Evolutionary conservation across 352 stramenopile genomes (phyloP).

Genomic region (Phytophthora tubulina): DNA sequence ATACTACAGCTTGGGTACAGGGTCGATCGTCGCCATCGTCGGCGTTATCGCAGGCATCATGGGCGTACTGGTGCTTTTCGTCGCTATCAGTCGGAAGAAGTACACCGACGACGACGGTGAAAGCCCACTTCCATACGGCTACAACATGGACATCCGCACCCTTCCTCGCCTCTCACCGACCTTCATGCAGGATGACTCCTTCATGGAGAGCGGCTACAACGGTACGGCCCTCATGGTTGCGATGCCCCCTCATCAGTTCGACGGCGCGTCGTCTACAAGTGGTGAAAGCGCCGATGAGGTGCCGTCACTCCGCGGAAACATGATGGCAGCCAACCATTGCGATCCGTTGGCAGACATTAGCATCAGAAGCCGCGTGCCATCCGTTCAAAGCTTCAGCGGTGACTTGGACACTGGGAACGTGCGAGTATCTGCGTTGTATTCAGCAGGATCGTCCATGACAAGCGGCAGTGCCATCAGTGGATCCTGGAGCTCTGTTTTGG

Average conservation of each 20-base stretch:
- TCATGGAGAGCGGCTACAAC: conserved; percentile 38
- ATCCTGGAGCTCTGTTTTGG: conserved; percentile 82
- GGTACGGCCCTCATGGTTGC: conserved; percentile 39
- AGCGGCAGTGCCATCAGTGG: conserved; percentile 61
- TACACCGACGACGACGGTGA: conserved; percentile 66
- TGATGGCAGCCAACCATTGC: conserved; percentile 17
- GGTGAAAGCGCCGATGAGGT: conserved; percentile 40
- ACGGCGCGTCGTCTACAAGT: conserved; percentile 30
- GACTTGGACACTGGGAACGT: conserved; percentile 29
- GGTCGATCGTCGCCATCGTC: conserved; percentile 78
- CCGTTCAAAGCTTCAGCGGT: conserved; percentile 26
- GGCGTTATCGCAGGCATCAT: conserved; percentile 73
- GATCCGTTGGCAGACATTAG: conserved; percentile 29
- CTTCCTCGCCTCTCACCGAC: conserved; percentile 63
- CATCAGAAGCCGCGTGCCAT: conserved; percentile 24
- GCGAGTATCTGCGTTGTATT: conserved; percentile 44
- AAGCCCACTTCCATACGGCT: conserved; percentile 51
- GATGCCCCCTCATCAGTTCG: conserved; percentile 27
- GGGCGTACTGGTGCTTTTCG: conserved; percentile 65
- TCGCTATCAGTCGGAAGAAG: conserved; percentile 69
- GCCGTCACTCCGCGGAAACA: conserved; percentile 26
- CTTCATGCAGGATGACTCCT: conserved; percentile 58
- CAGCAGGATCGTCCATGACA: conserved; percentile 55
- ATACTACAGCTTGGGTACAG: conserved; percentile 65
- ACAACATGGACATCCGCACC: conserved; percentile 56